phyloP scores from a whole-genome alignment of 768 basidiomycete genomes.

The Harrya chromipes region DNA sequence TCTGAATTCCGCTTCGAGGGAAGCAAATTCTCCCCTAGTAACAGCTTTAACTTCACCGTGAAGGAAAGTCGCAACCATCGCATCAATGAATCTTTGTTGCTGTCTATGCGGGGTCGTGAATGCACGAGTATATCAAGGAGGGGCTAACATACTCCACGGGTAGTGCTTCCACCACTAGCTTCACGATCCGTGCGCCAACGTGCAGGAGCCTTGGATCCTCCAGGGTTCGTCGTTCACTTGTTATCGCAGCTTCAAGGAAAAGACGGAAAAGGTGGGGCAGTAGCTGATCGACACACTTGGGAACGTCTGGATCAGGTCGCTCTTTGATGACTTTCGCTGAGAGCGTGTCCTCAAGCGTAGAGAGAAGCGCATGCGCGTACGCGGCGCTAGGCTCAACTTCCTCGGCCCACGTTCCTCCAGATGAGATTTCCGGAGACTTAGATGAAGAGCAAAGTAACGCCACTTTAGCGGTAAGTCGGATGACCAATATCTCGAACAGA shows the following conservation, averaged over 20 bases:
- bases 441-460: conserved; percentile 56
- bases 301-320: conserved; percentile 64
- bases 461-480: conserved; percentile 74
- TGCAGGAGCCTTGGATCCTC: conserved; percentile 36
- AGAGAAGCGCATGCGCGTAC: conserved; percentile 82
- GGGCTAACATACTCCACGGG: conserved; percentile 55
- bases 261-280: conserved; percentile 71
- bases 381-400: conserved; percentile 67
- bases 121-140: not conserved
- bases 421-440: conserved; percentile 2
- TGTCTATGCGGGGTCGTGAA: conserved; percentile 35
- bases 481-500: conserved; percentile 82
- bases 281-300: conserved; percentile 76
- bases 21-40: conserved; percentile 51
- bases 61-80: conserved; percentile 40
- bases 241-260: conserved; percentile 42
- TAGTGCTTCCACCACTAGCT: conserved; percentile 62
- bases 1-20: conserved; percentile 33
- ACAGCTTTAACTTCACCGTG: conserved; percentile 46
- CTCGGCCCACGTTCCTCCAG: conserved; percentile 9
- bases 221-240: conserved; percentile 23
- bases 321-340: conserved; percentile 42
- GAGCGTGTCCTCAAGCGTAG: conserved; percentile 63
- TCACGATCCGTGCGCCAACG: conserved; percentile 63
- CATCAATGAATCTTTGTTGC: conserved; percentile 56